These are phyloP conservation scores for Podosphaera xanthii DNA, from an alignment of 2,329 filamentous ascomycete genomes.

Conservation along the genomic window DNA sequence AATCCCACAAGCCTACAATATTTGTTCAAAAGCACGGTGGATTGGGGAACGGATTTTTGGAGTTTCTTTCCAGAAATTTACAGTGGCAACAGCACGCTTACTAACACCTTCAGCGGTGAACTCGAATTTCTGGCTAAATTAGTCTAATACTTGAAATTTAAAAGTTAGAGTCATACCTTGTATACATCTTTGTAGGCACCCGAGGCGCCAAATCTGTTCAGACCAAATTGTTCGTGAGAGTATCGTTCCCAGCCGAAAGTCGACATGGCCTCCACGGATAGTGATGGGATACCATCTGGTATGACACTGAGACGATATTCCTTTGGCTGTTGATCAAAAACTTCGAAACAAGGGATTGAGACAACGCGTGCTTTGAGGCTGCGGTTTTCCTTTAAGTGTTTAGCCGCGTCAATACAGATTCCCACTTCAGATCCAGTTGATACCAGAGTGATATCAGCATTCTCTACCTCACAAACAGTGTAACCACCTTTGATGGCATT, in stretches of 20 bases:
- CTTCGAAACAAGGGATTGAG: conserved; percentile 89
- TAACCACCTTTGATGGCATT: conserved; percentile 89
- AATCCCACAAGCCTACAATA: conserved; percentile 40
- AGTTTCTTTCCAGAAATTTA: conserved; percentile 93
- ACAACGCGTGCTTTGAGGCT: conserved; percentile 75
- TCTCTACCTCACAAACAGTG: conserved; percentile 62
- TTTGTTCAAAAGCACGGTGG: conserved; percentile 94
- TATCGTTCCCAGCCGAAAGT: conserved; percentile 99
- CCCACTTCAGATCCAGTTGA: conserved; percentile 91
- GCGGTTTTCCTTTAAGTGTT: conserved; percentile 75
- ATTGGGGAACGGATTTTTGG: conserved; percentile 79
- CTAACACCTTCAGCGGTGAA: conserved; percentile 92
- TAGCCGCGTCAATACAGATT: conserved; percentile 80
- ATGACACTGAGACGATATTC: conserved; percentile 85
- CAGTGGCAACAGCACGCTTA: conserved; percentile 78
- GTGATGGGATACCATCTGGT: conserved; percentile 75
- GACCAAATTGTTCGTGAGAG: conserved; percentile 96
- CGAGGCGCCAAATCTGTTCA: conserved; percentile 96
- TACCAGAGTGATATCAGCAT: conserved; percentile 70
- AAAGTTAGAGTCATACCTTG: conserved; percentile 32
- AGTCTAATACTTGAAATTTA: conserved; percentile 17
- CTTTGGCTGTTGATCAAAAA: conserved; percentile 85
- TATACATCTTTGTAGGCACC: conserved; percentile 97
- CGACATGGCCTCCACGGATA: conserved; percentile 91
- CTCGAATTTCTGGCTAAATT: conserved; percentile 63